These are phyloP conservation scores for Lagenaria siceraria DNA, from an alignment of 306 rosid genomes.

Conservation along the genomic window DNA sequence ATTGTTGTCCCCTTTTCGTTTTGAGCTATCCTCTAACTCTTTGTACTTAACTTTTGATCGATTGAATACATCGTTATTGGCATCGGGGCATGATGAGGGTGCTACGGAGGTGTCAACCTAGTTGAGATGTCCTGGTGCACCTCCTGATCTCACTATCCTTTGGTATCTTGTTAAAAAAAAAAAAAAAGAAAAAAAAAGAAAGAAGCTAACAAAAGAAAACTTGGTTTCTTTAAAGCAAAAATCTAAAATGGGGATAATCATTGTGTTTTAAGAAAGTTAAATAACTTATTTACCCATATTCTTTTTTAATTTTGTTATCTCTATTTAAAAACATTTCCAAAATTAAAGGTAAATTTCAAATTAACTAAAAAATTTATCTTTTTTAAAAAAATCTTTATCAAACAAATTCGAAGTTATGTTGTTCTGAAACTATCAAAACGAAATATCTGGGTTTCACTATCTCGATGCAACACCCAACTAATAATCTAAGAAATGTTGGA, in stretches of 20 bases:
- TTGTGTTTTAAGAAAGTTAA: not conserved
- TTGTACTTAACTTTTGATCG: no score
- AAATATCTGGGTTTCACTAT: not conserved
- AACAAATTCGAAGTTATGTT: not conserved
- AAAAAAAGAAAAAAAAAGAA: not conserved
- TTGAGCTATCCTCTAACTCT: no score
- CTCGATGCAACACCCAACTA: not conserved
- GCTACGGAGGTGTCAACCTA: no score
- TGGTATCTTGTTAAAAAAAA: no score
- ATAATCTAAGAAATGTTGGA: not conserved
- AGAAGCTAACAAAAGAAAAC: not conserved
- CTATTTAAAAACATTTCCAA: not conserved
- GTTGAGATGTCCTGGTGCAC: no score
- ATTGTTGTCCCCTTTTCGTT: no score
- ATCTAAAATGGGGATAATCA: not conserved
- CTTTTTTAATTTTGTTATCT: not conserved
- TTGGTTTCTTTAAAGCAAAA: not conserved
- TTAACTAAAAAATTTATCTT: no score
- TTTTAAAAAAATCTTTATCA: no score
- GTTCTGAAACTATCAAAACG: not conserved
- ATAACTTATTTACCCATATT: not conserved
- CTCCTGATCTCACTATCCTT: no score
- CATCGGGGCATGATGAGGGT: no score
- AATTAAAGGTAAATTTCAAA: not conserved
- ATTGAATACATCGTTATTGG: no score